Evolutionary conservation across 331 rosid genomes (phyloP).

Genomic region (Erythrophleum ivorense): DNA sequence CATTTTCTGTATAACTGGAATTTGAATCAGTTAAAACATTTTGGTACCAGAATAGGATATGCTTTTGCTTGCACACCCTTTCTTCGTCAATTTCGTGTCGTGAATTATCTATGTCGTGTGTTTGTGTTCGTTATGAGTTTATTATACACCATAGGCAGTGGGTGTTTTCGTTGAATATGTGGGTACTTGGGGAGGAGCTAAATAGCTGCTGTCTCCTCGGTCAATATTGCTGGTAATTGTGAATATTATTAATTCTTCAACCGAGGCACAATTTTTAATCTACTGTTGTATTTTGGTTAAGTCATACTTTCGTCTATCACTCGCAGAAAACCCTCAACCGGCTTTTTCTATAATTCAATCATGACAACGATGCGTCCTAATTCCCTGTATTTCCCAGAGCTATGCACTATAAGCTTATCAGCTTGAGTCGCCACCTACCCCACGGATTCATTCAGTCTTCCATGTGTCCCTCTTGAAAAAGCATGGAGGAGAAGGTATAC

Average conservation of each 20-base stretch:
- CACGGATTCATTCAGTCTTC: too few relatives aligned
- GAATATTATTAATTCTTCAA: too few relatives aligned
- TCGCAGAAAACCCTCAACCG: not conserved
- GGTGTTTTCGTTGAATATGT: not conserved
- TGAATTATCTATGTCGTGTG: not conserved
- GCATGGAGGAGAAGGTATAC: too few relatives aligned
- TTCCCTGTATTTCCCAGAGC: too few relatives aligned
- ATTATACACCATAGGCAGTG: not conserved
- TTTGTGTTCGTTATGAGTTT: not conserved
- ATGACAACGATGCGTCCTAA: too few relatives aligned
- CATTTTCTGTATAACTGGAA: not conserved
- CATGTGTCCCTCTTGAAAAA: too few relatives aligned
- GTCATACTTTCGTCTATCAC: not conserved
- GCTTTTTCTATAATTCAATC: not conserved
- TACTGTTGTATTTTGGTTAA: not conserved
- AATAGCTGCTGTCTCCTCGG: not conserved
- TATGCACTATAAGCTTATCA: too few relatives aligned
- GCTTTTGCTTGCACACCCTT: not conserved
- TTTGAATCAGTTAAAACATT: slow-evolving; percentile 1
- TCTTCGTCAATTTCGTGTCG: not conserved
- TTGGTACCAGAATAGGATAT: not conserved
- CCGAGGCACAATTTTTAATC: not conserved
- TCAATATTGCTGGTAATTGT: too few relatives aligned
- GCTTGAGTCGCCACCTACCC: too few relatives aligned
- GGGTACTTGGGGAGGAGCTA: not conserved